phyloP scores from a whole-genome alignment of 441 rosid species.

The Hura crepitans region DNA sequence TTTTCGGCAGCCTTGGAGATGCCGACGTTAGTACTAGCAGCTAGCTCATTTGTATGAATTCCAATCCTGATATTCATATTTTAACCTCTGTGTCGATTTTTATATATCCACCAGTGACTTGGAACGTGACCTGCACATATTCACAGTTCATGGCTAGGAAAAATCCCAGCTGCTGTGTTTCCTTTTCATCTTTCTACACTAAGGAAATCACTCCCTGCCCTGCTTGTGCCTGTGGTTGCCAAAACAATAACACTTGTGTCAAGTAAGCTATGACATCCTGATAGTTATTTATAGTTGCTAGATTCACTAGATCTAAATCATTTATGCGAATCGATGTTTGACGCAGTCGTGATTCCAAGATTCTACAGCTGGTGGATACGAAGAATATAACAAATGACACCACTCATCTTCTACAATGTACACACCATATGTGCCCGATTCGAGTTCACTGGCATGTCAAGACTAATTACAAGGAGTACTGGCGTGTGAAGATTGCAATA shows the following conservation, averaged over 20 bases:
- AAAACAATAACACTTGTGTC: constrained; percentile 52
- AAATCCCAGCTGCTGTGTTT: constrained; percentile 75
- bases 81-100: neutral
- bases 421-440: constrained; percentile 78
- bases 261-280: constrained; percentile 37
- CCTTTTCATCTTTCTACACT: constrained; percentile 87
- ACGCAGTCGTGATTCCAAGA: constrained; percentile 62
- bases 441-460: constrained; percentile 95
- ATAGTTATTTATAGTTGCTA: neutral
- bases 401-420: constrained; percentile 62
- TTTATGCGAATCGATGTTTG: neutral
- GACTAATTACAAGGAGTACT: constrained; percentile 66
- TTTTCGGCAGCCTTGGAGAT: neutral
- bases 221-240: constrained; percentile 80
- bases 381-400: constrained; percentile 58
- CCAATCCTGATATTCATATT: too few species aligned
- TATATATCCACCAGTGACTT: constrained; percentile 58
- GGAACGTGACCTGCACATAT: constrained; percentile 91
- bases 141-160: constrained; percentile 81
- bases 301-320: neutral
- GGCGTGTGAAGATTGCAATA: constrained; percentile 70
- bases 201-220: constrained; percentile 76
- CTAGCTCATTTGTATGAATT: neutral
- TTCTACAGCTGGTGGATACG: constrained; percentile 44
- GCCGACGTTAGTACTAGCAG: neutral